Percentiles rank a stretch among this genome's conserved stretches.
Conservation (phyloP, 345 rosid species). For the Garcia nutans region DNA sequence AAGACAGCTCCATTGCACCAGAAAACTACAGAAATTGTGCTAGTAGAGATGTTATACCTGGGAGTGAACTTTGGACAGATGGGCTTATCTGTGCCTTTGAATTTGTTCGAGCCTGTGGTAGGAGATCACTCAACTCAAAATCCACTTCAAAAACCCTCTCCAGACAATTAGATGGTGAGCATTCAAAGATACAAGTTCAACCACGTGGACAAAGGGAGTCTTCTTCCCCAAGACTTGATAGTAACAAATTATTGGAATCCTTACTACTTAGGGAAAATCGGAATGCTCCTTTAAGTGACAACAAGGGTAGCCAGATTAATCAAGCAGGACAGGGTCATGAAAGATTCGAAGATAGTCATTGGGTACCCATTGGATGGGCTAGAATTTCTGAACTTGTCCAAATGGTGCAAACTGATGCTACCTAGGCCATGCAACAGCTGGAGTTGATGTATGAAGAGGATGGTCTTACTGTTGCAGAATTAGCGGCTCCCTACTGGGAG, state of each 20-base stretch:
- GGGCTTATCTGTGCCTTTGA: conserved; percentile 94
- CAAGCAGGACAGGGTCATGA: conserved; percentile 38
- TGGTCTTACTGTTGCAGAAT: conserved; percentile 73
- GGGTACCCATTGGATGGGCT: conserved; percentile 94
- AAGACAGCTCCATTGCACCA: conserved; percentile 26
- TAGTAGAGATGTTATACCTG: conserved; percentile 42
- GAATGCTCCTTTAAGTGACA: conserved; percentile 38
- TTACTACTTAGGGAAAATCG: conserved; percentile 22
- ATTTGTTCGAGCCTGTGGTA: conserved; percentile 46
- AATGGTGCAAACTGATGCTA: conserved; percentile 59
- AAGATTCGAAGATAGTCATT: conserved; percentile 57
- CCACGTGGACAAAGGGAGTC: conserved; percentile 29
- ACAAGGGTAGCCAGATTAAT: conserved; percentile 31
- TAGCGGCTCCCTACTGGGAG: conserved; percentile 97
- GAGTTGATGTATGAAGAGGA: conserved; percentile 56
- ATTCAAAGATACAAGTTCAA: conserved; percentile 14
- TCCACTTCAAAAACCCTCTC: conserved; percentile 25
- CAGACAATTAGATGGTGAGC: conserved; percentile 24
- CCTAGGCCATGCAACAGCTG: conserved; percentile 54
- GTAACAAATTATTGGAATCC: conserved; percentile 30
- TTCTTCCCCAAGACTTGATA: conserved; percentile 25
- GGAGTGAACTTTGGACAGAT: conserved; percentile 73
- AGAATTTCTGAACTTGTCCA: conserved; percentile 73
- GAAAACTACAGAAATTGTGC: conserved; percentile 24
- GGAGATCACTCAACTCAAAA: conserved; percentile 26